These are phyloP conservation scores for Testicularia cyperi DNA, from an alignment of 1,284 basidiomycete genomes.

Conservation along the genomic window DNA sequence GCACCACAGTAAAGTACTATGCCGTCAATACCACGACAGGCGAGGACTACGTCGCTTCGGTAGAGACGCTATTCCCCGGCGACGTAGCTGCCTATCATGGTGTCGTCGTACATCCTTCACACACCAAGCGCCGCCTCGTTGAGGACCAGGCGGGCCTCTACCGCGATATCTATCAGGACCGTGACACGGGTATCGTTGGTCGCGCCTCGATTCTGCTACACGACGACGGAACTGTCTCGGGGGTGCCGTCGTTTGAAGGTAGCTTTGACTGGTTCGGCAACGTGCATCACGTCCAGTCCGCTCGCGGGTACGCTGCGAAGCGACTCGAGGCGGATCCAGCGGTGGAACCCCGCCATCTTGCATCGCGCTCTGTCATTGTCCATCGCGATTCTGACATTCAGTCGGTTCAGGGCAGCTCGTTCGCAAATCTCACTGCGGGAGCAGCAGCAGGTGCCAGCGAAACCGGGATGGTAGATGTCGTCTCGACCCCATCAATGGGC, in stretches of 20 bases:
- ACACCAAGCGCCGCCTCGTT: constrained; percentile 27
- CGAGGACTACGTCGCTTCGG: constrained; percentile 13
- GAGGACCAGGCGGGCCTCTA: constrained; percentile 41
- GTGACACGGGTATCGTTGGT: constrained; percentile 41
- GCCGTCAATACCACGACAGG: constrained; percentile 25
- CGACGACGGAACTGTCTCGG: constrained; percentile 41
- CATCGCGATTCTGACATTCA: constrained; percentile 49
- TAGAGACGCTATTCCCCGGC: constrained; percentile 26
- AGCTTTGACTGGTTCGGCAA: constrained; percentile 51
- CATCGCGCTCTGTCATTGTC: constrained; percentile 25
- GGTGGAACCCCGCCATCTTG: constrained; percentile 19
- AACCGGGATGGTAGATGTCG: no score
- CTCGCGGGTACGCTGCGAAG: constrained; percentile 27
- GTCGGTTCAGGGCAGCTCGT: no score
- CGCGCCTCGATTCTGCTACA: constrained; percentile 47
- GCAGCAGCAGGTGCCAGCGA: background rate
- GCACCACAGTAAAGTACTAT: constrained; percentile 37
- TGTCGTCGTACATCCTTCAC: constrained; percentile 41
- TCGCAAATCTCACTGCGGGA: background rate
- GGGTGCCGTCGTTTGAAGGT: constrained; percentile 41
- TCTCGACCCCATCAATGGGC: constrained; percentile 4
- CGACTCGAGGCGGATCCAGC: constrained; percentile 23
- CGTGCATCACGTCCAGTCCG: constrained; percentile 39
- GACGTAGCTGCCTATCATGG: constrained; percentile 54
- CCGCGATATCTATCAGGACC: constrained; percentile 32